Evolutionary conservation across 257 asterid genomes (phyloP).

Genomic region (Ehretia macrophylla): DNA sequence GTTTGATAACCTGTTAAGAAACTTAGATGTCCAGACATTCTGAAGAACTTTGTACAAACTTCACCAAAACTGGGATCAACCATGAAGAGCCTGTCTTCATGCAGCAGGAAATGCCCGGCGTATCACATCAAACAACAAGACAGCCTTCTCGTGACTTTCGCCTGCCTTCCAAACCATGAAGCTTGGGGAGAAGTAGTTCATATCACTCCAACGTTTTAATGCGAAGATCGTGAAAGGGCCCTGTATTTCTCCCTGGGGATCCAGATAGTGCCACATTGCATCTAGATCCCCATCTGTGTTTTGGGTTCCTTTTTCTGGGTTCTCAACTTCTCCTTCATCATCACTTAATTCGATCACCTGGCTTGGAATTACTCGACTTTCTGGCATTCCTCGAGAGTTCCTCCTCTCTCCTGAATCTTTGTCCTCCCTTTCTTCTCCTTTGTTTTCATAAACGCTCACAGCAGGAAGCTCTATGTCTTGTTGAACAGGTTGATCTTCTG

Average conservation of each 20-base stretch:
- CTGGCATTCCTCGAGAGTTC: neutral
- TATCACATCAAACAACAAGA: conserved; percentile 44
- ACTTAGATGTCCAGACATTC: too few species aligned
- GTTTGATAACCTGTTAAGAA: too few species aligned
- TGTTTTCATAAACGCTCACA: conserved; percentile 7
- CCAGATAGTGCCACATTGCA: conserved; percentile 51
- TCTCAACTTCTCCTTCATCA: conserved; percentile 38
- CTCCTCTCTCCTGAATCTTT: neutral
- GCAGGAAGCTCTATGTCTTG: conserved; percentile 4
- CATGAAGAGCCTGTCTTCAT: neutral
- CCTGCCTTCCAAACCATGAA: conserved; percentile 62
- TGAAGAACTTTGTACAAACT: too few species aligned
- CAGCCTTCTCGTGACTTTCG: conserved; percentile 29
- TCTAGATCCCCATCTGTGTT: conserved; percentile 8
- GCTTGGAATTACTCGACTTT: neutral
- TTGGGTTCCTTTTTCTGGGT: conserved; percentile 6
- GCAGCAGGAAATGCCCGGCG: conserved; percentile 18
- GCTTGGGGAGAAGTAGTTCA: conserved; percentile 36
- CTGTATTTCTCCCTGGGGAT: conserved; percentile 56
- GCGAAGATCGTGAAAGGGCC: conserved; percentile 59
- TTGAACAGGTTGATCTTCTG: conserved; percentile 16
- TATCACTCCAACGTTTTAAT: conserved; percentile 52
- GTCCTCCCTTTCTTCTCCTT: conserved; percentile 1
- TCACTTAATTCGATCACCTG: conserved; percentile 55
- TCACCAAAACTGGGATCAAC: too few species aligned